Percentiles rank a stretch among this genome's conserved stretches.
Conservation (phyloP, 2,329 filamentous ascomycete genomes). For the Elsinoe ampelina region DNA sequence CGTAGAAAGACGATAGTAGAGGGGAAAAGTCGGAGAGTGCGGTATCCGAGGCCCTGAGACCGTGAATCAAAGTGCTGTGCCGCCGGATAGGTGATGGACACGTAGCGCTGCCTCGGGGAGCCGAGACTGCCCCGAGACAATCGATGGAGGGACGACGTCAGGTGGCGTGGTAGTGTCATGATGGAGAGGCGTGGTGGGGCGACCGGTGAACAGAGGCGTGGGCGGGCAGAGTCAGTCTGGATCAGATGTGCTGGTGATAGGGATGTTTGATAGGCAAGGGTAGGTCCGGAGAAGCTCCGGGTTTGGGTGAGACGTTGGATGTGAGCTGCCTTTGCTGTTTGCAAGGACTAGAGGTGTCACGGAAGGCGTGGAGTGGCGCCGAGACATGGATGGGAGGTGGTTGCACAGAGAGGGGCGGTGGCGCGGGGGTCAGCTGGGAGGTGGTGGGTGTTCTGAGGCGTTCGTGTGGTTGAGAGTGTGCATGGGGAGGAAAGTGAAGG, state of each 20-base stretch:
- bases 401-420: not conserved
- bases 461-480: not conserved
- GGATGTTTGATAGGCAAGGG: not conserved
- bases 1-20: too few species aligned
- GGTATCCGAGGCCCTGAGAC: too few species aligned
- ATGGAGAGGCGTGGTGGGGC: not conserved
- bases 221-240: too few species aligned
- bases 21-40: too few species aligned
- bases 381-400: not conserved
- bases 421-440: not conserved
- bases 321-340: not conserved
- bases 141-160: not conserved
- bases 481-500: not conserved
- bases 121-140: not conserved
- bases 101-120: too few species aligned
- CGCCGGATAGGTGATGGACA: too few species aligned
- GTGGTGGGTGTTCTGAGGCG: not conserved
- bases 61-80: too few species aligned
- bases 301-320: not conserved
- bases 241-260: too few species aligned
- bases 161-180: not conserved
- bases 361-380: not conserved
- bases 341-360: not conserved
- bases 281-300: too few species aligned
- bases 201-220: too few species aligned